Conservation (phyloP, 305 asterid genomes). For the Fraxinus ornus region DNA sequence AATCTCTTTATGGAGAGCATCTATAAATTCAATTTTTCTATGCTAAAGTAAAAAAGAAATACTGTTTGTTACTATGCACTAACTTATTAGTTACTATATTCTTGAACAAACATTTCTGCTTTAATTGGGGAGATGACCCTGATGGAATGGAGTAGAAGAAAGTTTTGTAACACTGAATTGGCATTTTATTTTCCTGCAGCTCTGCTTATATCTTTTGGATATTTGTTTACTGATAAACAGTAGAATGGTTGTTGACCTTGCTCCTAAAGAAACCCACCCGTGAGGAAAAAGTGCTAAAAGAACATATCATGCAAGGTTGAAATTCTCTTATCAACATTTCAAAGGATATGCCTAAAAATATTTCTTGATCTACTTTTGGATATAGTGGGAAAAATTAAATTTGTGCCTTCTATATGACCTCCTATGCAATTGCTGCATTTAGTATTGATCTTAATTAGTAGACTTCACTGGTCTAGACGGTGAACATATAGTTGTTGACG, state of each 20-base stretch:
- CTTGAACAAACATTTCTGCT: background rate
- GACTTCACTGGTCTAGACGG: background rate
- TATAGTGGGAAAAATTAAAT: background rate
- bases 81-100: background rate
- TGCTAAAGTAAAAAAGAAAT: background rate
- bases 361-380: background rate
- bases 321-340: background rate
- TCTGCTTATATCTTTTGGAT: background rate
- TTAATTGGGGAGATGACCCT: background rate
- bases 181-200: conserved; percentile 1
- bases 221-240: background rate
- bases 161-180: background rate
- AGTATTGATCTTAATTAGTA: background rate
- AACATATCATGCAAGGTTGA: background rate
- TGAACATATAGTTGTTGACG: background rate
- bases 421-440: background rate
- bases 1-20: background rate
- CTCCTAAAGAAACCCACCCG: background rate
- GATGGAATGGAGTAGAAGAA: background rate
- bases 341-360: background rate
- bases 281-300: background rate
- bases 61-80: background rate
- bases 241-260: background rate
- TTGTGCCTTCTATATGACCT: background rate
- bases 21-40: background rate